phyloP scores from a whole-genome alignment of 768 basidiomycete species.

The Coprinopsis marcescibilis region DNA sequence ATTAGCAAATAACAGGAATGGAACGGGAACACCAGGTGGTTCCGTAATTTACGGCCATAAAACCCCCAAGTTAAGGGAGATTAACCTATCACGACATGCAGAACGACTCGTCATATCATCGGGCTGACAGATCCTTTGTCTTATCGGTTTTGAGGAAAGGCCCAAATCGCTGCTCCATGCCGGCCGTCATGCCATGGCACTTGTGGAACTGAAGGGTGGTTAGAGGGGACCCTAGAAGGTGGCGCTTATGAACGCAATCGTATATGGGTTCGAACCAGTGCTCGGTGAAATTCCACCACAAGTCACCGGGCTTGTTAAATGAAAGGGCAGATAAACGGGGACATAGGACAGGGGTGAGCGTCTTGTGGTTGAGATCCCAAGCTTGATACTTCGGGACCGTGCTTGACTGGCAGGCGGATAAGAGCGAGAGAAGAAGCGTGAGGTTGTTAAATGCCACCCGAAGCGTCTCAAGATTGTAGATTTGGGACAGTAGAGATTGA shows the following conservation, averaged over 20 bases:
- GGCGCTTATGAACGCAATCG: slow-evolving; percentile 14
- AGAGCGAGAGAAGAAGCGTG: slow-evolving; percentile 20
- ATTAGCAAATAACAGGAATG: too few species aligned
- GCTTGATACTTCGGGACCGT: too few species aligned
- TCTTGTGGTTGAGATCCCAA: too few species aligned
- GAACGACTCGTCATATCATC: too few species aligned
- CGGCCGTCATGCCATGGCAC: slow-evolving; percentile 20
- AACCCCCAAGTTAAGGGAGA: too few species aligned
- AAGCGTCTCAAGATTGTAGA: slow-evolving; percentile 19
- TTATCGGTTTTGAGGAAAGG: too few species aligned
- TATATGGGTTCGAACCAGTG: slow-evolving; percentile 22
- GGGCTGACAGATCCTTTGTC: too few species aligned
- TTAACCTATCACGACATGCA: too few species aligned
- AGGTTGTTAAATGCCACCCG: slow-evolving; percentile 27
- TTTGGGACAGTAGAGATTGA: slow-evolving; percentile 14
- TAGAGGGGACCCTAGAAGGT: slow-evolving; percentile 13
- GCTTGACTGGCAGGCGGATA: neutral
- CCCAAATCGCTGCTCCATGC: neutral
- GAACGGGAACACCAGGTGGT: too few species aligned
- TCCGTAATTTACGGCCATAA: too few species aligned
- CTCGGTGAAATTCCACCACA: slow-evolving; percentile 29
- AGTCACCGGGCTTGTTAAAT: slow-evolving; percentile 26
- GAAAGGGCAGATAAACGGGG: slow-evolving; percentile 23
- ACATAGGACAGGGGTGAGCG: slow-evolving; percentile 17
- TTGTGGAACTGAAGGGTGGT: slow-evolving; percentile 21